A percentile compares a stretch with the other conserved stretches of the same genome.
These are phyloP conservation scores for Zizania palustris DNA, from an alignment of 202 grass and related monocot species.

Conservation along the genomic window DNA sequence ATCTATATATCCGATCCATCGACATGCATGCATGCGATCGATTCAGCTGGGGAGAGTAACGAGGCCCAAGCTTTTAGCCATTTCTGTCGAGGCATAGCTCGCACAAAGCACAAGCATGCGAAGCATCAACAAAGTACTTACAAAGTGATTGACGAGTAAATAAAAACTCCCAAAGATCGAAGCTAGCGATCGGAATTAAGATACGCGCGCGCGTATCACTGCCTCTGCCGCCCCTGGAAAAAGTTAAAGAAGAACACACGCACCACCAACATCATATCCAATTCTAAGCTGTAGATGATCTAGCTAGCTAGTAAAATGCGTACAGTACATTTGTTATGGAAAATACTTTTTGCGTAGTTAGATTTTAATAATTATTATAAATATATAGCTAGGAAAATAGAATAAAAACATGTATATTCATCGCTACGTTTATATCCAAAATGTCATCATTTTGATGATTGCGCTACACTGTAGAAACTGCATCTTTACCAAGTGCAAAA, in stretches of 20 bases:
- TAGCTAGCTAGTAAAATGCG: neutral
- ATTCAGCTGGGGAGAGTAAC: neutral
- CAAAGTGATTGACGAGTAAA: neutral
- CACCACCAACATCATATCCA: neutral
- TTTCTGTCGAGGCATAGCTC: neutral
- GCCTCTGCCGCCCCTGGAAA: neutral
- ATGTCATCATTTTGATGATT: too few relatives aligned
- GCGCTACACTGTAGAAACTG: too few relatives aligned
- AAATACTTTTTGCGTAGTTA: too few relatives aligned
- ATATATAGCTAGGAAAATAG: too few relatives aligned
- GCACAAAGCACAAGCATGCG: neutral
- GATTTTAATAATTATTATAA: too few relatives aligned
- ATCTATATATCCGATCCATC: too few relatives aligned
- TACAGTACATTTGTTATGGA: too few relatives aligned
- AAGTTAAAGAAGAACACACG: neutral
- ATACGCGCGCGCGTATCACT: neutral
- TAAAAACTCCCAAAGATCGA: neutral
- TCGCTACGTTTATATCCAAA: too few relatives aligned
- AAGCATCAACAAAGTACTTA: neutral
- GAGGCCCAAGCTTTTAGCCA: conserved; percentile 1
- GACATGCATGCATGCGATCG: too few relatives aligned
- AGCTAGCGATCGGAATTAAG: neutral
- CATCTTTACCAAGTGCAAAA: too few relatives aligned
- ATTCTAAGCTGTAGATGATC: neutral
- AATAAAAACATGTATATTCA: too few relatives aligned